Base-by-base conservation (phyloP, 176 grass and related monocot genomes). In the Dactylis glomerata region DNA sequence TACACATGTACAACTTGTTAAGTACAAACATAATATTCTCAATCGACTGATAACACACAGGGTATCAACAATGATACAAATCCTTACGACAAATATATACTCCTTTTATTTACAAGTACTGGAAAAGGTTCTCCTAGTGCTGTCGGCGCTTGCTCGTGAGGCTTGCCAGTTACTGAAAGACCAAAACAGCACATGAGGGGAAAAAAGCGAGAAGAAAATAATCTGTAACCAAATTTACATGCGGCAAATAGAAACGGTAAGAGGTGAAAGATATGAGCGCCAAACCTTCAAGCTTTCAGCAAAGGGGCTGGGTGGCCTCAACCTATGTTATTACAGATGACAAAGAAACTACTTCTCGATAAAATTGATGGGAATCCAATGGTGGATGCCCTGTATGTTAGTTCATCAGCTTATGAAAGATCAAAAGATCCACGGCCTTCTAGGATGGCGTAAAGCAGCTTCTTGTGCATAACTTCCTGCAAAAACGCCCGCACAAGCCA, bases 341-440 rank as follows among this genome's bases (percentile, higher is more conserved):
- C 68, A 3, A 76, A 85, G 76, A 75, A 75, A 49, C 68, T 89
- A 81, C 23, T 52, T 72, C 76, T 80, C 36, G 27, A 84, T 89
- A 85, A 78, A 89, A 85, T 50, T 58, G 77, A 56, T 22, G 62
- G 73, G 83, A 59, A 4, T 85, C 42, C 17, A 78, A 85, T 77
- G 74, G 46, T 40, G 47, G 15, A 16, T 45, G 54, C 69, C 87
- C 58, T 89, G 77, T 89, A 85, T 75, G 87, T 89, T 84, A 84
- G 82, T 89, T 27, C 79, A 22, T 36, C 44, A 78, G 55, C 50
- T 91, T 81, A 97, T 32, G 95, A 97, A 30, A 97, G 95, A 88
- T 97, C 92, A 81, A 97, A 97, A 6, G 92, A 97, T 65, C 95
- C 95, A 68, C 92, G 95, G 76, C 95, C 95, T 90, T 97, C 95